Conservation (phyloP, 2,329 filamentous ascomycete genomes). For the Ramichloridium luteum region DNA sequence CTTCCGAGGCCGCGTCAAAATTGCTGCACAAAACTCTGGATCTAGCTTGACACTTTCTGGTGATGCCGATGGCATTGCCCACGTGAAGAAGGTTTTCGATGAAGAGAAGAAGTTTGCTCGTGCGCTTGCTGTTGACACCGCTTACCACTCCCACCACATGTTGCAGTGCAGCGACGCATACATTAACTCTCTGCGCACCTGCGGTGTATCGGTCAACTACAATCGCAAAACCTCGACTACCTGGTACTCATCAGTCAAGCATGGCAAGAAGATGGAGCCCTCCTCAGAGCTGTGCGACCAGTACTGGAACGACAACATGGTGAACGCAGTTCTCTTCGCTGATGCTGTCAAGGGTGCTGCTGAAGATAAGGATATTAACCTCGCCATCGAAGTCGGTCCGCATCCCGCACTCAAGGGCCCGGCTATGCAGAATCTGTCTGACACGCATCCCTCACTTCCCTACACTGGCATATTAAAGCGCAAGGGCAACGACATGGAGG, state of each 20-base stretch:
- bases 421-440: slow-evolving; percentile 25
- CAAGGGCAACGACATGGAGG: slow-evolving; percentile 16
- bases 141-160: slow-evolving; percentile 34
- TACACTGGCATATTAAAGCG: slow-evolving; percentile 14
- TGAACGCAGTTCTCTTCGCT: slow-evolving; percentile 32
- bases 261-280: slow-evolving; percentile 7
- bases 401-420: slow-evolving; percentile 36
- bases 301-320: slow-evolving; percentile 39
- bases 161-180: slow-evolving; percentile 11
- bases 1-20: slow-evolving; percentile 16
- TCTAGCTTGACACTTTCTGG: slow-evolving; percentile 36
- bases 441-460: slow-evolving; percentile 4
- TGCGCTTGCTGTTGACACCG: slow-evolving; percentile 30
- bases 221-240: slow-evolving; percentile 7
- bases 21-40: slow-evolving; percentile 29
- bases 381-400: slow-evolving; percentile 35
- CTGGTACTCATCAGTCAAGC: slow-evolving; percentile 13
- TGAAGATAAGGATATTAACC: slow-evolving; percentile 21
- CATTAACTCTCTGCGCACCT: slow-evolving; percentile 8
- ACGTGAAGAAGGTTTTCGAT: slow-evolving; percentile 22
- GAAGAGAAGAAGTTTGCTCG: slow-evolving; percentile 28
- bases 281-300: slow-evolving; percentile 10
- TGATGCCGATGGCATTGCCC: slow-evolving; percentile 26
- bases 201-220: slow-evolving; percentile 7
- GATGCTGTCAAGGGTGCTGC: slow-evolving; percentile 28